Evolutionary conservation across 495 filamentous ascomycete genomes (phyloP).

Genomic region (Podospora appendiculata): DNA sequence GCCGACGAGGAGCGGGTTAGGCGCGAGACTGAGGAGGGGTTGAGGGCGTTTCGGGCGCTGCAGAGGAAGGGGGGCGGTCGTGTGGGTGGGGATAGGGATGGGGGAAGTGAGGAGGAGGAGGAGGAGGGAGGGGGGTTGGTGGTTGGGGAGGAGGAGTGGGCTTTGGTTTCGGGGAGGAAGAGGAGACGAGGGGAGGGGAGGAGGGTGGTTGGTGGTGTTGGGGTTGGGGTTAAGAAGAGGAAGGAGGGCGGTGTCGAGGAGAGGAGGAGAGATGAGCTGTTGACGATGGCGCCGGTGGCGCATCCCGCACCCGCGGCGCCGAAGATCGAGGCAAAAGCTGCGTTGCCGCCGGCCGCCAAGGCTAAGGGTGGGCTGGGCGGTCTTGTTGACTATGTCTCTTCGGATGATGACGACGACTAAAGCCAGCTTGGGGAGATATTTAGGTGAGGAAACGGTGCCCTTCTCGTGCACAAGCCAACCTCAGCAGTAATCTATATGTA

Average conservation of each 20-base stretch:
- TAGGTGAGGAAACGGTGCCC: background rate
- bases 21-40: slow-evolving; percentile 64
- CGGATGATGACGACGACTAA: slow-evolving; percentile 18
- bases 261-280: background rate
- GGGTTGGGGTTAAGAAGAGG: slow-evolving; percentile 11
- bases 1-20: slow-evolving; percentile 66
- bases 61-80: slow-evolving; percentile 44
- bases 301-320: background rate
- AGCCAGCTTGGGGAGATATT: background rate
- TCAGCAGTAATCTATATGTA: no score
- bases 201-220: slow-evolving; percentile 3
- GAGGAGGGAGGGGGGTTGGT: slow-evolving; percentile 10
- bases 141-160: slow-evolving; percentile 15
- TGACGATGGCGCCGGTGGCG: no score
- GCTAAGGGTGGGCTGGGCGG: slow-evolving; percentile 6
- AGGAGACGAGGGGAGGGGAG: slow-evolving; percentile 8
- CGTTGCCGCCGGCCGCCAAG: background rate
- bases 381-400: slow-evolving; percentile 23
- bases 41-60: slow-evolving; percentile 61
- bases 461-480: no score
- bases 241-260: background rate
- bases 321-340: background rate
- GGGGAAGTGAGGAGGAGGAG: slow-evolving; percentile 12
- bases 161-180: slow-evolving; percentile 14
- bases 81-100: background rate